phyloP scores from a whole-genome alignment of 2,329 filamentous ascomycete species.

The Herpotrichia juniperi region DNA sequence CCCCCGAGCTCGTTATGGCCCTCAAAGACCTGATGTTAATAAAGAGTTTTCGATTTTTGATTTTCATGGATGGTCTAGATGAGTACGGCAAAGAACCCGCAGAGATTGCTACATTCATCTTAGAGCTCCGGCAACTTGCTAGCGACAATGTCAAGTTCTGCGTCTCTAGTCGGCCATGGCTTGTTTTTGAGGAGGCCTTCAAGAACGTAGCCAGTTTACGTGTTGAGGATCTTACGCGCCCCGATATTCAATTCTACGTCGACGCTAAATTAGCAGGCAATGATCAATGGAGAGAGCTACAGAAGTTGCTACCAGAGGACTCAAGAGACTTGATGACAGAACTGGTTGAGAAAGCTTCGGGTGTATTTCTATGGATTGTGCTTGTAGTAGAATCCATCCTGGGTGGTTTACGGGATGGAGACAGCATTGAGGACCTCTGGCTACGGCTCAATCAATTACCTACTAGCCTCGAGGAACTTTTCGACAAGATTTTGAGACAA shows the following conservation, averaged over 20 bases:
- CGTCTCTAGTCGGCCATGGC: slow-evolving; percentile 9
- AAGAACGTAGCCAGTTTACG: background rate
- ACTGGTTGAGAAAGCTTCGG: slow-evolving; percentile 16
- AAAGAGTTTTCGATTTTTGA: background rate
- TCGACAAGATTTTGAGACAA: slow-evolving; percentile 14
- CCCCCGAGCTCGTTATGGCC: background rate
- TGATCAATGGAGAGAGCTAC: background rate
- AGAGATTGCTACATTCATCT: too few relatives aligned
- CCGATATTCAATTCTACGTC: slow-evolving; percentile 3
- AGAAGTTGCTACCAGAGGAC: background rate
- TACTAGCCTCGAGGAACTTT: slow-evolving; percentile 15
- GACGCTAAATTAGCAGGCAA: background rate
- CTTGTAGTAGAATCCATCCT: slow-evolving; percentile 19
- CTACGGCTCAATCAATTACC: slow-evolving; percentile 16
- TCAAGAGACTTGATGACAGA: slow-evolving; percentile 2
- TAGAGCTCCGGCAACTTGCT: too few relatives aligned
- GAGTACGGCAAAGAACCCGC: background rate
- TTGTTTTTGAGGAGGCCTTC: slow-evolving; percentile 6
- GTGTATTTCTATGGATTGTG: slow-evolving; percentile 26
- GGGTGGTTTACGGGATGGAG: slow-evolving; percentile 11
- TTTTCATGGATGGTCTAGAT: slow-evolving; percentile 12
- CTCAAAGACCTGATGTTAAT: background rate
- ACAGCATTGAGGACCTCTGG: slow-evolving; percentile 14
- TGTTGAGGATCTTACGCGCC: background rate
- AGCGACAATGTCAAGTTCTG: slow-evolving; percentile 4